Conservation (phyloP, 345 rosid species). For the Aquilaria sinensis region DNA sequence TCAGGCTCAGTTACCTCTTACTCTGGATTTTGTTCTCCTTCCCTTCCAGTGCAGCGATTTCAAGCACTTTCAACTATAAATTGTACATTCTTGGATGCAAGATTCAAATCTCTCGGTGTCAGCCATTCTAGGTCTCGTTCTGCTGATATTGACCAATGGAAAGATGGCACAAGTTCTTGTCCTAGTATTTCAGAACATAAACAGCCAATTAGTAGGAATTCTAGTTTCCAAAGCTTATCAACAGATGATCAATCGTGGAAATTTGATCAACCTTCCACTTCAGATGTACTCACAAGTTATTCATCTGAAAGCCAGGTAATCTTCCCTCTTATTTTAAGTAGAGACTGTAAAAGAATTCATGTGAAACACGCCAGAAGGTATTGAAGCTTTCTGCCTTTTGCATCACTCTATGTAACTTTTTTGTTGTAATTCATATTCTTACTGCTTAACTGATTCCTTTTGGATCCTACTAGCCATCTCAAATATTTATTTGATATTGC, state of each 20-base stretch:
- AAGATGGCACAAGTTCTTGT: constrained; percentile 24
- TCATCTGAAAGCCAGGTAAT: constrained; percentile 48
- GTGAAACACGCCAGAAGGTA: no score
- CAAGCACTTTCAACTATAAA: constrained; percentile 63
- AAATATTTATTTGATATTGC: no score
- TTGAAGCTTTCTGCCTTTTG: no score
- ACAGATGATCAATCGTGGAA: constrained; percentile 35
- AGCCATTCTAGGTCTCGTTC: constrained; percentile 39
- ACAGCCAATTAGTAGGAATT: constrained; percentile 23
- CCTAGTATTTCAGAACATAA: constrained; percentile 29
- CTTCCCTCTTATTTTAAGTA: constrained; percentile 9
- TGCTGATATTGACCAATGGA: constrained; percentile 35
- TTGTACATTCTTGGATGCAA: constrained; percentile 30
- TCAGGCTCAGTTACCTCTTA: constrained; percentile 31
- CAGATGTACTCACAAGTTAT: constrained; percentile 37
- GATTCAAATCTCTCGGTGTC: constrained; percentile 28
- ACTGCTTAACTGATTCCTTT: no score
- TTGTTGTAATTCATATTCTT: no score
- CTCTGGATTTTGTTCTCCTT: constrained; percentile 36
- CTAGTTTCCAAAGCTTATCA: constrained; percentile 39
- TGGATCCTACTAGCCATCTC: no score
- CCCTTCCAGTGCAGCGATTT: constrained; percentile 49
- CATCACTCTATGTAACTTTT: no score
- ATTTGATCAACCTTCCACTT: constrained; percentile 49
- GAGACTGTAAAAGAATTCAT: no score